Evolutionary conservation across 2,329 filamentous ascomycete species (phyloP).

Genomic region (Coniochaeta ligniaria): DNA sequence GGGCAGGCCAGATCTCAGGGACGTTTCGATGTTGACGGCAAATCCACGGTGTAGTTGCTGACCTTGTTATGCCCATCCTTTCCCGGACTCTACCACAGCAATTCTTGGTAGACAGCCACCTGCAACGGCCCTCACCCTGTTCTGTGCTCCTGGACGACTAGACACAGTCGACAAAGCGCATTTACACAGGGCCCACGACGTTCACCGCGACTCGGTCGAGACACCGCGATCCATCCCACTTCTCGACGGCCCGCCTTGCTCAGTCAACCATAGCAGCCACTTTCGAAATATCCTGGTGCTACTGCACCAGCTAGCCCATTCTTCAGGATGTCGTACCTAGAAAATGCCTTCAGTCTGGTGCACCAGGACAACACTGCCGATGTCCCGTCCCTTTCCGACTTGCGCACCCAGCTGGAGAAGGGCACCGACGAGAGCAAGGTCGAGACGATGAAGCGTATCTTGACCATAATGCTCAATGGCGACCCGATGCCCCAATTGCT

Average conservation of each 20-base stretch:
- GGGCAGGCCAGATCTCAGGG: slow-evolving; percentile 3
- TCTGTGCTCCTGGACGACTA: not conserved
- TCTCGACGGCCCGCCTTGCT: not conserved
- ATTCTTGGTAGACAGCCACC: not conserved
- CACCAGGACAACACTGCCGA: slow-evolving; percentile 96
- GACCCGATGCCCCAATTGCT: slow-evolving; percentile 91
- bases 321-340: slow-evolving; percentile 84
- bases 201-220: not conserved
- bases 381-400: slow-evolving; percentile 80
- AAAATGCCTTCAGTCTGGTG: slow-evolving; percentile 92
- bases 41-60: not conserved
- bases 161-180: not conserved
- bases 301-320: slow-evolving; percentile 6
- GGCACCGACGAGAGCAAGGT: slow-evolving; percentile 88
- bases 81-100: not conserved
- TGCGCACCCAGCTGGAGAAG: slow-evolving; percentile 90
- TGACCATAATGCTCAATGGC: slow-evolving; percentile 97
- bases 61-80: not conserved
- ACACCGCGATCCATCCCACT: not conserved
- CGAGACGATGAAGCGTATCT: slow-evolving; percentile 92
- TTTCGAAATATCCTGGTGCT: slow-evolving; percentile 5
- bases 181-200: not conserved
- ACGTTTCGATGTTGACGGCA: not conserved
- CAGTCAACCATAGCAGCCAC: slow-evolving; percentile 1
- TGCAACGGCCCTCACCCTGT: not conserved